Base-by-base conservation (phyloP, 2,329 filamentous ascomycete species). In the Coniochaeta sp. region DNA sequence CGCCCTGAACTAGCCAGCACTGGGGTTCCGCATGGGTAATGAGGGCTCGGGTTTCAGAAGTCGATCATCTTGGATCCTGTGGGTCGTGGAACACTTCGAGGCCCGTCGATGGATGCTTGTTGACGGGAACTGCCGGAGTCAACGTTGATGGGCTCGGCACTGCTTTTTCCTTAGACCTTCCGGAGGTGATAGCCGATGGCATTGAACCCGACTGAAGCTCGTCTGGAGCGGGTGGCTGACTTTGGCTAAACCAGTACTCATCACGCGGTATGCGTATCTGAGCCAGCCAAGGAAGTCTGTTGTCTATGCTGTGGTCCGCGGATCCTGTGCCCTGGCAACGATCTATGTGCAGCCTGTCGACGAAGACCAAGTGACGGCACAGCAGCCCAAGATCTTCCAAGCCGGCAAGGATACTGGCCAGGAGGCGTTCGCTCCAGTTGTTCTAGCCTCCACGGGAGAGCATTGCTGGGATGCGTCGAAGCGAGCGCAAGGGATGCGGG, bases 31-130 rank as follows among this genome's bases (percentile, higher is more conserved):
- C 20, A 26, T 24, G 38, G n/a, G 30, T 20, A n/a, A 45, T 27
- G 49, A 42, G 49, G 22, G 20, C n/a, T 24, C 13, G 9, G 12
- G 49, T 51, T 51, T 51, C 49, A 51, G 49, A 46, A 51, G 49
- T 42, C 32, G 49, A 51, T 51, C 49, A 28, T 22, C 35, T 51
- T 42, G 49, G 22, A 24, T 22, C 38, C 20, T 42, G 38, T 42
- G 38, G 38, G 38, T 42, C 20, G 38, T 42, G 18, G 38, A 42
- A 38, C 16, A 6, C 18, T 38, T 38, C 33, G n/a, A n/a, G n/a
- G n/a, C n/a, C n/a, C n/a, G n/a, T n/a, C n/a, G 33, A 22, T 22
- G 33, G 33, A 12, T 42, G 20, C 20, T 10, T 4, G 16, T 16
- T 22, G 33, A n/a, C n/a, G n/a, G n/a, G 33, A 20, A 38, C 16